Evolutionary conservation across 495 filamentous ascomycete genomes (phyloP), one percentile per base, ranked within the genome.

Genomic region (Massariosphaeria phaeospora): DNA sequence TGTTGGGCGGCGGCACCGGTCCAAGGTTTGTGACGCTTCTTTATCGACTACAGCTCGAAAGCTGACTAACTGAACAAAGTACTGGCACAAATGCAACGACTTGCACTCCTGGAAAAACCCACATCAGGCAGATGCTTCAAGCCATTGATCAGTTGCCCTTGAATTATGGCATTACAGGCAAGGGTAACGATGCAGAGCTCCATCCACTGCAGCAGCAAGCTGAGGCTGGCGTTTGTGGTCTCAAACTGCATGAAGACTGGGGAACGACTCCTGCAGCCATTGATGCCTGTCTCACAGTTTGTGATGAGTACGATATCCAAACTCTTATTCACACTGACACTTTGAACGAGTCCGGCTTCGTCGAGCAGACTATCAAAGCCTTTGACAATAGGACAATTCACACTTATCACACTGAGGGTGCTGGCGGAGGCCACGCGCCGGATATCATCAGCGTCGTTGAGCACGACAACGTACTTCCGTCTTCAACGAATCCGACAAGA

Each of bases 241-340:
- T 98, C 48, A 98, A 98, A 71, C 80, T 98, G 7, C 93, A 98
- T 67, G 93, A 98, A 71, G 93, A 98, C 73, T 98, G 93, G 93
- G 93, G 93, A 39, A 83, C 81, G 12, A 95, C 93, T 2, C 93
- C 93, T 0, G 84, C 88, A 1, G 91, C 89, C 12, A 98, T 98
- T 69, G 91, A 98, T 66, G 77, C 85, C 9, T 98, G 93, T 65
- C 79, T 98, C 30, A 50, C 69, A 9, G 83, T 97, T 33, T 97
- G 93, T 69, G 93, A 98, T 61, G 79, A 94, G 59, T 79, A 85
- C 36, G 93, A 98, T 57, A 80, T 97, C 36, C 93, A 98, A 64
- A 94, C 88, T 61, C 83, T 97, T 53, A 96, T 98, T 65, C 93
- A 98, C 68, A 97, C 93, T 2, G 93, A 98, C 69, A 98, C 93